Conservation (phyloP, 2,329 filamentous ascomycete genomes). For the Echinosphaeria canescens region DNA sequence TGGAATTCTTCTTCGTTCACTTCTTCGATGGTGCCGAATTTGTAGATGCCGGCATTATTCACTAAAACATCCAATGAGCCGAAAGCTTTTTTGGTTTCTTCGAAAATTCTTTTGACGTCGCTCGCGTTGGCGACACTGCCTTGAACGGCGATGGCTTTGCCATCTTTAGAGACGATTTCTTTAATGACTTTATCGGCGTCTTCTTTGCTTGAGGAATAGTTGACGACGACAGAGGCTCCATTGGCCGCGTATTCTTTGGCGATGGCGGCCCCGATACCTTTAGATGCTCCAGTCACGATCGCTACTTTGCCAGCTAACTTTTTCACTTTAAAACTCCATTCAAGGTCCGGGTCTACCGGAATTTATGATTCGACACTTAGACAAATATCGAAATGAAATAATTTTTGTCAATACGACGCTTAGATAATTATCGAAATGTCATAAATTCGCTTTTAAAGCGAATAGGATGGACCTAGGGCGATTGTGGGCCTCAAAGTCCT, state of each 20-base stretch:
- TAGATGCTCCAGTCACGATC: slow-evolving; percentile 21
- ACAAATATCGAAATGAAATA: no score
- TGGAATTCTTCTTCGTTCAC: slow-evolving; percentile 29
- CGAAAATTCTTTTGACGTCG: slow-evolving; percentile 25
- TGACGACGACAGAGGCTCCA: slow-evolving; percentile 23
- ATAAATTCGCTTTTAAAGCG: no score
- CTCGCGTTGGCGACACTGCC: slow-evolving; percentile 25
- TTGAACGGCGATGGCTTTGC: slow-evolving; percentile 27
- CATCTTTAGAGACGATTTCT: slow-evolving; percentile 21
- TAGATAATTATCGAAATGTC: no score
- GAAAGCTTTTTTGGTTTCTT: slow-evolving; percentile 22
- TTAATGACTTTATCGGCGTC: slow-evolving; percentile 24
- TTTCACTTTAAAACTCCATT: no score
- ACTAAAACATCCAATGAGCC: slow-evolving; percentile 36
- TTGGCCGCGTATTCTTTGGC: slow-evolving; percentile 18
- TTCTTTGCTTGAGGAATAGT: slow-evolving; percentile 21
- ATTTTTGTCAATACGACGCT: no score
- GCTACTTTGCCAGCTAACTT: slow-evolving; percentile 29
- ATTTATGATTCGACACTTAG: no score
- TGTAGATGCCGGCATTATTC: slow-evolving; percentile 27
- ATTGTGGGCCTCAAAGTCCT: no score
- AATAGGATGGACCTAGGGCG: no score
- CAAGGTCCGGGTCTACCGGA: no score
- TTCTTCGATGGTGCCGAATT: slow-evolving; percentile 22
- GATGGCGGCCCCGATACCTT: slow-evolving; percentile 21